These are phyloP conservation scores for Nitzschia palea DNA, from an alignment of 108 stramenopile species.

Conservation along the genomic window DNA sequence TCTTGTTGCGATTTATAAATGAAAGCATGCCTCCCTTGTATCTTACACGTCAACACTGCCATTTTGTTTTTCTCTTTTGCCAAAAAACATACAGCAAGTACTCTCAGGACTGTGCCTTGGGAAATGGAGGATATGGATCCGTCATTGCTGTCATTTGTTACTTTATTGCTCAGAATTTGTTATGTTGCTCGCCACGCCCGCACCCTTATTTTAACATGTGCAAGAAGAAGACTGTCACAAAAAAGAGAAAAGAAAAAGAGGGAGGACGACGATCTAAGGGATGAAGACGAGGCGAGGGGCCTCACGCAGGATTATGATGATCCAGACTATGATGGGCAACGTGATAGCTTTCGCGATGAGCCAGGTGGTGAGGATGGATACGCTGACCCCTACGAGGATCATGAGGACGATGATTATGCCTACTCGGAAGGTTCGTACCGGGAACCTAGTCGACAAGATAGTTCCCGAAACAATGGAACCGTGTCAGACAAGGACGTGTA, in stretches of 20 bases:
- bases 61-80: not conserved
- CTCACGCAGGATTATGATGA: constrained; percentile 16
- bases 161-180: constrained; percentile 26
- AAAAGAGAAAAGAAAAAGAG: constrained; percentile 30
- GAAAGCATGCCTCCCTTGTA: not conserved
- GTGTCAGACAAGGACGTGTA: constrained; percentile 8
- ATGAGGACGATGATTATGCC: constrained; percentile 4
- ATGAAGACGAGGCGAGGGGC: constrained; percentile 10
- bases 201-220: constrained; percentile 22
- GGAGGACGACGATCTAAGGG: constrained; percentile 3
- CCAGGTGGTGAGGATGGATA: not conserved
- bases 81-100: constrained; percentile 23
- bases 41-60: no score
- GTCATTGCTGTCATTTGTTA: constrained; percentile 31
- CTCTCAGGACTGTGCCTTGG: constrained; percentile 35
- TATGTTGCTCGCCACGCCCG: constrained; percentile 38
- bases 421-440: constrained; percentile 10
- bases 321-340: constrained; percentile 9
- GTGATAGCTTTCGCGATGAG: constrained; percentile 14
- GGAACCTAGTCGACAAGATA: not conserved
- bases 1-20: not conserved
- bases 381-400: constrained; percentile 20
- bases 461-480: not conserved
- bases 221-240: constrained; percentile 3
- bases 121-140: constrained; percentile 24